Evolutionary conservation across 768 basidiomycete genomes (phyloP), one percentile per base, ranked within the genome.

Genomic region (Gelatoporia subvermispora): DNA sequence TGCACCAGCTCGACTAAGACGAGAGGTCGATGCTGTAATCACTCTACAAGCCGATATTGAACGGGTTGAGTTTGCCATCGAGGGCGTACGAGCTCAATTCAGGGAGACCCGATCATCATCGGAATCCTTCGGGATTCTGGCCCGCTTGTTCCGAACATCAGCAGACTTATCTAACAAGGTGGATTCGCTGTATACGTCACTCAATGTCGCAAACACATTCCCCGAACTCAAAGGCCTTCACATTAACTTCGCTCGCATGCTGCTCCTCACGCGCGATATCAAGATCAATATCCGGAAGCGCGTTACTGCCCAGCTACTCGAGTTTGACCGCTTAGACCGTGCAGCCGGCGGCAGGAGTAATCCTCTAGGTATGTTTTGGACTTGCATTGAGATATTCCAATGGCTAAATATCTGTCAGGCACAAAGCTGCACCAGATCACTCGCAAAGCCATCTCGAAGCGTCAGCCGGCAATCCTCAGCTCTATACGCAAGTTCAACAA

Each of bases 281-380:
- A 75, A 73, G 48, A 68, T 70, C 18, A 70, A 66, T 43, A 68
- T 72, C 4, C 49, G 63, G 9, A 68, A 66, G 47, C 51, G 57
- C 11, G 66, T 64, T 0, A 60, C 71, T 13, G 60, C 62, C 0
- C 61, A 60, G 16, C 72, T 74, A 36, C 68, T 68, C 20, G 69
- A 73, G 37, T 69, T 66, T 64, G 69, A 72, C n/a, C 57, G 52
- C 15, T 52, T 72, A 1, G 67, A 72, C 42, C 65, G 62, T 25
- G 70, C 72, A 31, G 28, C 28, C 28, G 28, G 28, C 13, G 28
- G 28, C 5, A 31, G 13, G 13, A 13, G 13, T 13, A 31, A 31
- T 31, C 28, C 28, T 5, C 13, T 31, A 31, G 28, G 28, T 31
- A 13, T 13, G 28, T 13, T 31, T 31, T 31, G n/a, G n/a, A 5